Evolutionary conservation across 2,329 filamentous ascomycete genomes (phyloP), one percentile per base, ranked within the genome.

Genomic region (Cladophialophora immunda): DNA sequence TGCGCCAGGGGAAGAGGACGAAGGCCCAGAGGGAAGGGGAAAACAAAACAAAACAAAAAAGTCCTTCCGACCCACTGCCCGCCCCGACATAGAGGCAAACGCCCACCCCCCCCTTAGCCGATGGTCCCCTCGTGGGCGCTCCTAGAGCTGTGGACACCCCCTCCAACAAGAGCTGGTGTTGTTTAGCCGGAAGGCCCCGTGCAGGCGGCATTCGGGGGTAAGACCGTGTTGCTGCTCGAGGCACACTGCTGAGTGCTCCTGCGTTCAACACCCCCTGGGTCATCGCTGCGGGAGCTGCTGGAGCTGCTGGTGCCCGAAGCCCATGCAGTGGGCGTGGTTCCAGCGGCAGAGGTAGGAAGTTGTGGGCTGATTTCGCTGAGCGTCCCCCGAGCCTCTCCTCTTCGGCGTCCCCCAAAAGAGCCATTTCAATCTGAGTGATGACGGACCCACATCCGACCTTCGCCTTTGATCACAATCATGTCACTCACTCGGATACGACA

Each of bases 341-440:
- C 54, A 41, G 59, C 56, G 59, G 47, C 38, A 36, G 61, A 54
- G 53, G 58, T 13, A 47, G 55, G 52, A 59, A 59, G 41, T 45
- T 58, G 62, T 58, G 53, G 41, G 58, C 57, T 56, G 64, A 50
- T 60, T 65, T 34, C n/a, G 53, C 56, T 30, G 41, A 50, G 58
- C 50, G 29, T 32, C 27, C 41, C 13, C 38, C 54, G 67, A 62
- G 56, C 41, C 32, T 53, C 7, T 27, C 17, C 27, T n/a, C 15
- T 47, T 19, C 29, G 41, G 41, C 27, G 30, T 53, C 38, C 58
- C 13, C 59, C 64, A 25, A 60, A 62, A 41, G 30, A 22, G 30
- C 38, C 57, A 61, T 53, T 53, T 63, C 67, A 45, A n/a, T 71
- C 61, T 57, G 68, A 66, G 69, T 66, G 62, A 71, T 70, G 71